Base-by-base conservation (phyloP, 192 early-diverging fungal genomes). In the Oehlia diaphana region DNA sequence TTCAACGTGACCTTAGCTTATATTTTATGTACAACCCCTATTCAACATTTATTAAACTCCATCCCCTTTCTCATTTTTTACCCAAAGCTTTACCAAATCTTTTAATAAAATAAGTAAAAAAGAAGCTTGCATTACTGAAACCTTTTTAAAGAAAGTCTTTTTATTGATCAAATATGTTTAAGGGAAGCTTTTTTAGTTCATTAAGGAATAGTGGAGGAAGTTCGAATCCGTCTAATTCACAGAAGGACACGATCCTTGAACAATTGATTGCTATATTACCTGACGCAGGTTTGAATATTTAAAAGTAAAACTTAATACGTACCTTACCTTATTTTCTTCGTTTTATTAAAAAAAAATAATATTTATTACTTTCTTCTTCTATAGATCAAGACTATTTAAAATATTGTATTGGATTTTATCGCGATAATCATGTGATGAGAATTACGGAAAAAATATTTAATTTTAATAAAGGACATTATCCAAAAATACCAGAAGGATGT, bases 391-490 rank as follows among this genome's bases (percentile, higher is more conserved):
- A 74, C 28, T 86, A 86, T 39, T 81, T 86, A 68, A 44, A 53
- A 63, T 62, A 79, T 47, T 86, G 84, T 78, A 42, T 83, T 16
- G 67, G 16, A 19, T 76, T 77, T 58, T 86, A 86, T 42, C 23
- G 73, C 23, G 66, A 78, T 35, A 75, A 82, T 61, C 83, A 81
- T 74, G 81, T 86, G 5, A 81, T 82, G 23, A 74, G 76, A 3
- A 80, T 86, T 28, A 72, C 79, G 8, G 84, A 86, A 64, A 86
- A 86, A 53, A 77, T 86, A 26, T 44, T 79, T 26, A 73, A 70
- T 16, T 0, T 10, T 16, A 67, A 68, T 62, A 72, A 77, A 9
- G 83, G 83, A 8, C 70, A 80, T 53, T 86, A 86, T 64, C 84
- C 84, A 9, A 26, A 50, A 58, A 28, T 80, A 63, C 76, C 83